phyloP scores from a whole-genome alignment of 2,329 filamentous ascomycete species.

The Venturia effusa region DNA sequence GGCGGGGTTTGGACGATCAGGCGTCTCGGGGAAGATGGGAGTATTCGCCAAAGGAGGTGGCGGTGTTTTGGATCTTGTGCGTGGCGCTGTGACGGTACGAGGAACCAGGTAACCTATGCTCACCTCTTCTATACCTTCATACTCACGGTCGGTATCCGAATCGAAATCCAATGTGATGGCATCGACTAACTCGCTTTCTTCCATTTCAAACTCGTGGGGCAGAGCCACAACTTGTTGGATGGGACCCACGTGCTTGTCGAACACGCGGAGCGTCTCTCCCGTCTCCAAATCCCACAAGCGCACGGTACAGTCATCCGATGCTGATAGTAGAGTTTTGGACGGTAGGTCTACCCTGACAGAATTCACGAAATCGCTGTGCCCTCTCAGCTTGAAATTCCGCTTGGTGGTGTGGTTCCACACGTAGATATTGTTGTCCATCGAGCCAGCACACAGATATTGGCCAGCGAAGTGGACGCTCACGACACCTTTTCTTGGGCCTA shows the following conservation, averaged over 20 bases:
- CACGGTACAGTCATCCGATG: constrained; percentile 85
- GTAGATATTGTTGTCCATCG: constrained; percentile 78
- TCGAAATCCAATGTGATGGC: constrained; percentile 1
- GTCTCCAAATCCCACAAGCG: constrained; percentile 91
- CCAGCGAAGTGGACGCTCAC: constrained; percentile 81
- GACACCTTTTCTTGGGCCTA: constrained; percentile 70
- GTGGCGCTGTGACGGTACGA: not conserved
- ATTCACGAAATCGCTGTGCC: constrained; percentile 93
- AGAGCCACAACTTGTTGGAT: constrained; percentile 85
- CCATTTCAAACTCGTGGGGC: constrained; percentile 79
- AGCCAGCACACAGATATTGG: constrained; percentile 76
- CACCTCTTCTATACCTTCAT: not conserved
- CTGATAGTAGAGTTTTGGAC: constrained; percentile 80
- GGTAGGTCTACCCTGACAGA: constrained; percentile 76
- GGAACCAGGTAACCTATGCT: not conserved
- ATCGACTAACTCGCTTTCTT: constrained; percentile 40
- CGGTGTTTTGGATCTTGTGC: constrained; percentile 5
- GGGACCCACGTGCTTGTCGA: constrained; percentile 85
- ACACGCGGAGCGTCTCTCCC: constrained; percentile 62
- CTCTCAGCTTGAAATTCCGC: constrained; percentile 66
- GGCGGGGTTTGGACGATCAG: constrained; percentile 61
- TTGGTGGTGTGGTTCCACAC: constrained; percentile 87
- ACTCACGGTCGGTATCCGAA: constrained; percentile 11
- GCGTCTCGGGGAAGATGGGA: constrained; percentile 48
- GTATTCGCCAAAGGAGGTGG: constrained; percentile 12